Base-by-base conservation (phyloP, 805 yeast species). In the Cyberlindnera nakhonratchasimensis region DNA sequence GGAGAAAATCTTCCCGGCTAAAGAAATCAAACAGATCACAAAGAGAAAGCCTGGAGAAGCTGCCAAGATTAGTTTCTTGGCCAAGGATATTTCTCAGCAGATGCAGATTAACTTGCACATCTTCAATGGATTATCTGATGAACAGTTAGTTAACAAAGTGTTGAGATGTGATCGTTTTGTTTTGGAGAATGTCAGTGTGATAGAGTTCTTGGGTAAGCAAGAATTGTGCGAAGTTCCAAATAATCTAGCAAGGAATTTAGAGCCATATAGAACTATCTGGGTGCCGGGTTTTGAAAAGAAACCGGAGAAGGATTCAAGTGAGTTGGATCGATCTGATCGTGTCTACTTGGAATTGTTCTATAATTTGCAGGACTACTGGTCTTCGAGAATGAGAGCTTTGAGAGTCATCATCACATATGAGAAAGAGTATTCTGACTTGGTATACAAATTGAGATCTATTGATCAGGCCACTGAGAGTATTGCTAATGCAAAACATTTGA, bases 81-180 rank as follows among this genome's bases (percentile, higher is more conserved):
- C 90, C 0, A 69, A 89, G 47, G 93, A 85, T 49, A 55, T 82
- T 16, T 81, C 86, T 2, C 93, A 85, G 54, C 90, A 84, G 55
- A 83, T 85, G 63, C 88, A 88, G 30, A 85, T 85, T 53, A 85
- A 85, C 55, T 67, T 85, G 42, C 90, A 85, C 54, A 69, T 75
- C 55, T 84, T 76, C 58, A 74, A 79, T 16, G 62, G 63, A 23
- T 55, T 73, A 25, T 55, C 74, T 3, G 88, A 75, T 32, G 76
- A 70, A 20, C 80, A 77, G 31, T 66, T 85, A 44, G 69, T 82
- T 2, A 40, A 50, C 4, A 75, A 73, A 54, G 77, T 84, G 3
- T 66, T 85, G 43, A 57, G 65, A 25, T 85, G 95, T 66, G 87
- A 82, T 45, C 62, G 64, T 22, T 72, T 71, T 9, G 66, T 84